Conservation (phyloP, 1,139 yeast species). For the Blastobotrys persicus region DNA sequence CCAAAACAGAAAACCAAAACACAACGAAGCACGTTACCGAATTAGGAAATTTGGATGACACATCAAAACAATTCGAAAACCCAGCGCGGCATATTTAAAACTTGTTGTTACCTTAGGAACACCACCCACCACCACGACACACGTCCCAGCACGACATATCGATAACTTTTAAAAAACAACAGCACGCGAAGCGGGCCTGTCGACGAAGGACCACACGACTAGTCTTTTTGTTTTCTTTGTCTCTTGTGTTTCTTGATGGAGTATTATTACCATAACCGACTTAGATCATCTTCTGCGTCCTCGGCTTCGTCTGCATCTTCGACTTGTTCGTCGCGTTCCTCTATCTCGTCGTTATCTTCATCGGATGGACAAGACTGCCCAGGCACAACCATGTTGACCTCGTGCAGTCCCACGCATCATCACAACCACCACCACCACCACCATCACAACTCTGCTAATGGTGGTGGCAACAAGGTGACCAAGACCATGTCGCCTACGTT, state of each 20-base stretch:
- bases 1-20: not conserved
- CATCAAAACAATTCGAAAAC: not conserved
- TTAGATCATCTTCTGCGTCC: slow-evolving; percentile 14
- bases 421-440: slow-evolving; percentile 9
- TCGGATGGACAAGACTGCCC: slow-evolving; percentile 7
- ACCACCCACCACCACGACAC: not conserved
- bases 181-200: slow-evolving; percentile 1
- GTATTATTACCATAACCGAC: slow-evolving; percentile 2
- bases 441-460: slow-evolving; percentile 3
- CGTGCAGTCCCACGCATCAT: slow-evolving; percentile 16
- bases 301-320: slow-evolving; percentile 16
- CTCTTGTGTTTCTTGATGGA: slow-evolving; percentile 5
- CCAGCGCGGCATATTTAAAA: not conserved
- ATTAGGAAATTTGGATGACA: not conserved
- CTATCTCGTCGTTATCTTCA: slow-evolving; percentile 6
- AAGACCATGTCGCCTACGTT: slow-evolving; percentile 12
- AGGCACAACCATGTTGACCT: slow-evolving; percentile 14
- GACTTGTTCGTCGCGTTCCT: slow-evolving; percentile 13
- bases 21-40: not conserved
- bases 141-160: slow-evolving; percentile 5
- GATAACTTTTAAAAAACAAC: not conserved
- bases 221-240: not conserved
- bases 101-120: not conserved
- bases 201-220: not conserved
- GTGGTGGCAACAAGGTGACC: slow-evolving; percentile 7